Base-by-base conservation (phyloP, 768 basidiomycete genomes). In the Russula ochroleuca region DNA sequence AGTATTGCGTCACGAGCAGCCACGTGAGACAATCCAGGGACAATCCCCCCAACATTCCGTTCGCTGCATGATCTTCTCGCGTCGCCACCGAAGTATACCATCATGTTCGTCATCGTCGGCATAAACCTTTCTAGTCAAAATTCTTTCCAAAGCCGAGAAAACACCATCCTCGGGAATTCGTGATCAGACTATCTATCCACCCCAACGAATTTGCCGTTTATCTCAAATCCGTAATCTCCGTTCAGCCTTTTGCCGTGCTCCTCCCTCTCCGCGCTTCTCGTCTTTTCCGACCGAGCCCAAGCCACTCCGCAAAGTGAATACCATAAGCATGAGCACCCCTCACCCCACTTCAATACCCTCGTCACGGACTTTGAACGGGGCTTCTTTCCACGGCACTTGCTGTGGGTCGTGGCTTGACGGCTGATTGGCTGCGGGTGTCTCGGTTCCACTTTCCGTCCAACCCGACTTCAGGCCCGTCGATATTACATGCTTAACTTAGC, bases 361-460 rank as follows among this genome's bases (percentile, higher is more conserved):
- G 33, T 31, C 45, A n/a, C 61, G 61, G 47, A 62, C 54, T 55
- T 61, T 62, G 40, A 38, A 35, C 23, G 17, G 37, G 19, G 17
- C 41, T 31, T 54, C 21, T 52, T 41, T 51, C 13, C 47, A 37
- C 40, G 19, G 19, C 50, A 50, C 37, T 49, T 41, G 21, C 25
- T 35, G 50, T 63, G 41, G 62, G 57, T 63, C 62, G 8, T 5
- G 23, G n/a, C n/a, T 11, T n/a, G n/a, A 15, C n/a, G 23, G 23
- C 43, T 7, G 19, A 9, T 43, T 43, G 43, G 43, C 19, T n/a
- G 43, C n/a, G 43, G 17, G 17, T n/a, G n/a, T 43, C 43, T 17
- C 5, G 40, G 6, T 40, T 40, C 17, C 15, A n/a, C 19, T 10
- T 43, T 48, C 21, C 5, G 2, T 28, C 28, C 28, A 28, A 28